phyloP scores from a whole-genome alignment of 192 early-diverging fungal genomes.

The Helicostylum pulchrum region DNA sequence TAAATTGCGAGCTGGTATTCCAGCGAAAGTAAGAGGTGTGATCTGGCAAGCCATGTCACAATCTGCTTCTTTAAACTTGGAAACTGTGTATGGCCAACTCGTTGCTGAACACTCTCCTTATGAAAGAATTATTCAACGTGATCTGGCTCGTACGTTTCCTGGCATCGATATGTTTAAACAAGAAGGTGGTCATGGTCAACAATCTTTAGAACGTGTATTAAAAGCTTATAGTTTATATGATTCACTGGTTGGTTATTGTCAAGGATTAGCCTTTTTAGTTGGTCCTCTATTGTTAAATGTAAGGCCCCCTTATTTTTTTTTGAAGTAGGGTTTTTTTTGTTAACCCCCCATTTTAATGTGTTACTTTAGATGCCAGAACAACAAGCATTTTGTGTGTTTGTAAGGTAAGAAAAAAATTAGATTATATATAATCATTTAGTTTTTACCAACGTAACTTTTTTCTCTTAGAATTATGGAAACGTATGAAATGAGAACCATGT shows the following conservation, averaged over 20 bases:
- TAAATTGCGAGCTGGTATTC: slow-evolving; percentile 74
- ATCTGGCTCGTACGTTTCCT: slow-evolving; percentile 93
- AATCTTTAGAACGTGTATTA: slow-evolving; percentile 81
- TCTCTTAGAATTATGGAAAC: slow-evolving; percentile 76
- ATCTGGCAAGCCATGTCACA: slow-evolving; percentile 90
- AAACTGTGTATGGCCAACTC: slow-evolving; percentile 79
- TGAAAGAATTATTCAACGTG: slow-evolving; percentile 91
- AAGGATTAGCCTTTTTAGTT: slow-evolving; percentile 93
- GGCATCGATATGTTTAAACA: slow-evolving; percentile 80
- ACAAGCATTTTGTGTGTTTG: slow-evolving; percentile 92
- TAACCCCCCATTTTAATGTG: neutral
- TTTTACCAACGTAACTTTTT: neutral
- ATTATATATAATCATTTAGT: slow-evolving; percentile 6
- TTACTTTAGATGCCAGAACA: slow-evolving; percentile 81
- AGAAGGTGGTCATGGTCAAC: slow-evolving; percentile 81
- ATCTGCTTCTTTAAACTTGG: slow-evolving; percentile 72
- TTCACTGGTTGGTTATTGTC: slow-evolving; percentile 94
- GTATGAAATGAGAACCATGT: slow-evolving; percentile 90
- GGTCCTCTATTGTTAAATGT: slow-evolving; percentile 90
- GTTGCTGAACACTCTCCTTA: slow-evolving; percentile 69
- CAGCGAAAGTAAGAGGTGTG: slow-evolving; percentile 73
- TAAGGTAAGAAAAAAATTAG: slow-evolving; percentile 43
- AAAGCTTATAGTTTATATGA: slow-evolving; percentile 96
- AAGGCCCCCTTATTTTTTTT: slow-evolving; percentile 19
- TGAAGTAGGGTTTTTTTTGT: neutral